Conservation (phyloP, 1,139 yeast genomes). For the Hyphopichia fennica region DNA sequence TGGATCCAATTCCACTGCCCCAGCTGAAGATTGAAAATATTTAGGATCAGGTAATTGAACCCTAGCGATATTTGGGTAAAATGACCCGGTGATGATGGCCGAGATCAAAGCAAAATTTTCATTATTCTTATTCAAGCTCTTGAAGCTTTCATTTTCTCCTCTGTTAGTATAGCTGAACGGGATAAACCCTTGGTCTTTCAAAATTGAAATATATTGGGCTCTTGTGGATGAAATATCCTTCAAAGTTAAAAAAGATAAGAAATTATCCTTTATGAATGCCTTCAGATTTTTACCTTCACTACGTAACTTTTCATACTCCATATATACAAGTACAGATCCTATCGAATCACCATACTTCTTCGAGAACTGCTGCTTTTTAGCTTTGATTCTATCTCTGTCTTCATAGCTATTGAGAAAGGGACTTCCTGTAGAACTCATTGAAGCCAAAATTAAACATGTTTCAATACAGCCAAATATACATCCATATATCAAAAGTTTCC, state of each 20-base stretch:
- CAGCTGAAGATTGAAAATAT: conserved; percentile 66
- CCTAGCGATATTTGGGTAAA: conserved; percentile 79
- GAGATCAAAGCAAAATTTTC: conserved; percentile 53
- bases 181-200: conserved; percentile 77
- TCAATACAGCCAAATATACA: conserved; percentile 85
- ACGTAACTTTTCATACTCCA: conserved; percentile 45
- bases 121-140: conserved; percentile 47
- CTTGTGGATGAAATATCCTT: conserved; percentile 72
- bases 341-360: conserved; percentile 66
- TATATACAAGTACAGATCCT: conserved; percentile 59
- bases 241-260: conserved; percentile 61
- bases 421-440: conserved; percentile 69
- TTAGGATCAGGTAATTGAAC: conserved; percentile 83
- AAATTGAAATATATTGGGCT: conserved; percentile 62
- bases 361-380: conserved; percentile 41
- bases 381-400: conserved; percentile 61
- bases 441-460: conserved; percentile 69
- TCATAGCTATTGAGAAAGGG: conserved; percentile 70
- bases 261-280: conserved; percentile 60
- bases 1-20: conserved; percentile 81
- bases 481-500: conserved; percentile 76
- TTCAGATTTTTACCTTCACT: conserved; percentile 26
- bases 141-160: conserved; percentile 10
- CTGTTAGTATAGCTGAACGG: conserved; percentile 44
- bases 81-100: conserved; percentile 75